Conservation (phyloP, 306 rosid species). For the Medicago ruthenica region DNA sequence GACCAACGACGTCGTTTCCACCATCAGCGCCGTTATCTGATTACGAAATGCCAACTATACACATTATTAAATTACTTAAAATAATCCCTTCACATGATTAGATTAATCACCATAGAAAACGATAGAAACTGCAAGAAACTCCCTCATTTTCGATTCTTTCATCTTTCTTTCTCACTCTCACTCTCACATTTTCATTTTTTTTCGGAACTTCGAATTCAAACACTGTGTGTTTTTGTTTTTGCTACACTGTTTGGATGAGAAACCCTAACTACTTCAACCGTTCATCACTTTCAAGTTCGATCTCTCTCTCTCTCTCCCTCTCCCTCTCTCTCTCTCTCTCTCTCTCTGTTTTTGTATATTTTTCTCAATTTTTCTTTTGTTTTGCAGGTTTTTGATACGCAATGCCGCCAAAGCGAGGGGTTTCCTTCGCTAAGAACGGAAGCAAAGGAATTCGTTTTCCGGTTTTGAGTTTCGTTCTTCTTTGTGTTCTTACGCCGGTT, state of each 20-base stretch:
- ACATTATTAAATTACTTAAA: neutral
- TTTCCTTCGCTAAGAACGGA: slow-evolving; percentile 48
- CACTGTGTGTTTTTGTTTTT: neutral
- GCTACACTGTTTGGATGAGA: slow-evolving; percentile 20
- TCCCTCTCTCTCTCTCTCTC: neutral
- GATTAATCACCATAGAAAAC: slow-evolving; percentile 10
- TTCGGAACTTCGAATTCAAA: slow-evolving; percentile 29
- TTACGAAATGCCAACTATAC: neutral
- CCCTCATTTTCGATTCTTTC: too few relatives aligned
- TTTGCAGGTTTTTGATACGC: slow-evolving; percentile 44
- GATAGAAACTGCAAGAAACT: slow-evolving; percentile 30
- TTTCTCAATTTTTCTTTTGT: neutral
- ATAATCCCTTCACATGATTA: neutral
- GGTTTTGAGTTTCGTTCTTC: slow-evolving; percentile 52
- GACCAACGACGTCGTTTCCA: slow-evolving; percentile 39
- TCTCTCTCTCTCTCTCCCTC: slow-evolving; percentile 32
- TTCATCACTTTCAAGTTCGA: slow-evolving; percentile 6
- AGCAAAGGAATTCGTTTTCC: slow-evolving; percentile 63
- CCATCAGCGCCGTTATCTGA: slow-evolving; percentile 39
- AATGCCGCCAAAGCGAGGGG: slow-evolving; percentile 74
- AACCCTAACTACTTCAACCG: slow-evolving; percentile 33
- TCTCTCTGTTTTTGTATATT: neutral
- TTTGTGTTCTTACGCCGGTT: slow-evolving; percentile 62
- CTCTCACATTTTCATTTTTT: slow-evolving; percentile 14
- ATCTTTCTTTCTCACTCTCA: neutral